A percentile compares a stretch with the other conserved stretches of the same genome.
These are phyloP conservation scores for Glycine tomentella DNA, from an alignment of 306 rosid species.

Conservation along the genomic window DNA sequence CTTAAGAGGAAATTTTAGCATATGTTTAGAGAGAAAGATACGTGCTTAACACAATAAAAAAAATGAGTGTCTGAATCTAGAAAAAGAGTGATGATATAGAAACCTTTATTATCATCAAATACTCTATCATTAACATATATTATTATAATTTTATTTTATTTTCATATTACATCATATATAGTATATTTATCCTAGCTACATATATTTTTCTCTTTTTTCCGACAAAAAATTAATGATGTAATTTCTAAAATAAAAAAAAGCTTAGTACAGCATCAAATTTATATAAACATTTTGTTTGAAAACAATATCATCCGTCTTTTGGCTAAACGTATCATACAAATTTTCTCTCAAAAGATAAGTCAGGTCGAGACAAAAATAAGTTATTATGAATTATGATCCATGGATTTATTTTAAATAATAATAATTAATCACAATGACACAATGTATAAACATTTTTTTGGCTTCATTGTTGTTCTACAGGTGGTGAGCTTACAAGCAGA, in stretches of 20 bases:
- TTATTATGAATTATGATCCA: neutral
- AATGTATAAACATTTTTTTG: neutral
- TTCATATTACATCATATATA: neutral
- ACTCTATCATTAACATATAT: neutral
- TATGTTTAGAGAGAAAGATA: slow-evolving; percentile 1
- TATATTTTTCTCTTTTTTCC: too few species aligned
- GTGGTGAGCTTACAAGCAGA: slow-evolving; percentile 81
- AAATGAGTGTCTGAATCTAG: neutral
- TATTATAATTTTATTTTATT: too few species aligned
- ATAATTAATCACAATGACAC: neutral
- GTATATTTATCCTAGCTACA: too few species aligned
- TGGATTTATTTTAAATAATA: too few species aligned
- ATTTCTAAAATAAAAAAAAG: too few species aligned
- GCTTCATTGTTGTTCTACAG: slow-evolving; percentile 38
- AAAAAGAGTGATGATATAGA: neutral
- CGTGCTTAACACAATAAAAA: neutral
- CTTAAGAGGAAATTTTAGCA: neutral
- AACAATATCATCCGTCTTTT: neutral
- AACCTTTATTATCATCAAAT: too few species aligned
- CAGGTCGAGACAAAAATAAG: neutral
- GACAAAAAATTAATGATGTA: too few species aligned
- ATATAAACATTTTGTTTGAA: neutral
- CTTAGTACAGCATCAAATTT: neutral
- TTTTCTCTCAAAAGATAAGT: neutral
- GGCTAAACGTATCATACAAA: neutral